Conservation (phyloP, 1,284 basidiomycete species). For the Leccinum pachyderme region DNA sequence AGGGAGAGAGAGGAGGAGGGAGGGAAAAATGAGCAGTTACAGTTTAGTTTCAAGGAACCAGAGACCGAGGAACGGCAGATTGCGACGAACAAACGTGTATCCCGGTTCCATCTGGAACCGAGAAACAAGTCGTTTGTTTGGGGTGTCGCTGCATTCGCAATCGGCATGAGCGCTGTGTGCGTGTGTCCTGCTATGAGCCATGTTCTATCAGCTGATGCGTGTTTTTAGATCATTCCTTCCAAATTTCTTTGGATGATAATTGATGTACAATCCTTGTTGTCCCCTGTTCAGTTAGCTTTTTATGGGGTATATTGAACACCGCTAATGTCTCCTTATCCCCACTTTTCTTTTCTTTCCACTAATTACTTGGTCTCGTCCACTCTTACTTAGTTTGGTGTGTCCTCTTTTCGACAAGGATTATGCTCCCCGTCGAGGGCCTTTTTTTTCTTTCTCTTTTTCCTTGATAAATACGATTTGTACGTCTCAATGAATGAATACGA, state of each 20-base stretch:
- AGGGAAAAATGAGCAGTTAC: slow-evolving; percentile 31
- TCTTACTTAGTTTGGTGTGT: slow-evolving; percentile 5
- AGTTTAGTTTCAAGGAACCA: slow-evolving; percentile 65
- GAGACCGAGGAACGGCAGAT: slow-evolving; percentile 57
- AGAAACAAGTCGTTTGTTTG: slow-evolving; percentile 68
- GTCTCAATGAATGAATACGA: slow-evolving; percentile 3
- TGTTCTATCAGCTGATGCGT: slow-evolving; percentile 2
- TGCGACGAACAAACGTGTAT: slow-evolving; percentile 61
- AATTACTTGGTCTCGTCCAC: background rate
- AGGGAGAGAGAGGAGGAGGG: slow-evolving; percentile 59
- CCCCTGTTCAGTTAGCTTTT: slow-evolving; percentile 7
- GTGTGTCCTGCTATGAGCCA: slow-evolving; percentile 23
- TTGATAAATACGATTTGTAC: slow-evolving; percentile 20
- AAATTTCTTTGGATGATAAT: slow-evolving; percentile 39
- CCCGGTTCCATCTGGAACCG: slow-evolving; percentile 51
- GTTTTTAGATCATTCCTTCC: slow-evolving; percentile 39
- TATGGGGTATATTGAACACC: slow-evolving; percentile 21
- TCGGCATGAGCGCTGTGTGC: slow-evolving; percentile 70
- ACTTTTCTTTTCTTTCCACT: background rate
- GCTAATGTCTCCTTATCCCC: slow-evolving; percentile 9
- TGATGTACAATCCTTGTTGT: slow-evolving; percentile 7
- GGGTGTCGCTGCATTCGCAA: slow-evolving; percentile 73
- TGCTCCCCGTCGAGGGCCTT: background rate
- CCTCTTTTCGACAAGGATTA: slow-evolving; percentile 6
- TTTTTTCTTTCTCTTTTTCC: background rate